phyloP scores from a whole-genome alignment of 2,329 filamentous ascomycete species.

The Monosporascus sp. region DNA sequence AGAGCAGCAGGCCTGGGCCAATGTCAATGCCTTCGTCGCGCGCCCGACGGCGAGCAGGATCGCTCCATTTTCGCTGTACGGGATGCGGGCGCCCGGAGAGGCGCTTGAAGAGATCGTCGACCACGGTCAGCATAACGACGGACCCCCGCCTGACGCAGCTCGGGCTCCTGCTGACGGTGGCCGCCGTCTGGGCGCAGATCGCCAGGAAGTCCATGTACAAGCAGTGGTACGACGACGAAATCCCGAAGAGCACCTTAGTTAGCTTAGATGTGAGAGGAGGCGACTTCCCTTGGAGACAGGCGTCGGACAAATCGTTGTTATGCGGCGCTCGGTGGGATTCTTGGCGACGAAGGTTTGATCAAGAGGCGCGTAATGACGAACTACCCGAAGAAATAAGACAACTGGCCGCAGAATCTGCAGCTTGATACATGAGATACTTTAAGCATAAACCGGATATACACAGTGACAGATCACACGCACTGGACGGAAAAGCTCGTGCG shows the following conservation, averaged over 20 bases:
- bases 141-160: neutral
- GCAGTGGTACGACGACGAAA: neutral
- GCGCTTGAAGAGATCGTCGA: neutral
- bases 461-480: conserved; percentile 42
- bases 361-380: conserved; percentile 5
- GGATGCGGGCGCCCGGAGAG: conserved; percentile 29
- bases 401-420: conserved; percentile 2
- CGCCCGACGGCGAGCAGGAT: conserved; percentile 3
- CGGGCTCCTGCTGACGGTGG: neutral
- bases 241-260: neutral
- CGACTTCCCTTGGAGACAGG: conserved; percentile 3
- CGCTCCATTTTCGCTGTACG: neutral
- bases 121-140: neutral
- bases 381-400: conserved; percentile 3
- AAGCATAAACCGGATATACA: neutral
- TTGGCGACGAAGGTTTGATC: conserved; percentile 6
- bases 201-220: conserved; percentile 4
- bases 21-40: conserved; percentile 13
- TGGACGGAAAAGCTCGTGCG: conserved; percentile 61
- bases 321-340: conserved; percentile 4
- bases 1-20: conserved; percentile 9
- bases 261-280: neutral
- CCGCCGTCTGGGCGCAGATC: conserved; percentile 6
- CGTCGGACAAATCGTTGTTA: neutral
- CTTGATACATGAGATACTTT: neutral